Percentiles rank a stretch among this genome's conserved stretches.
Conservation (phyloP, 768 basidiomycete genomes). For the Pleurotus platypus region DNA sequence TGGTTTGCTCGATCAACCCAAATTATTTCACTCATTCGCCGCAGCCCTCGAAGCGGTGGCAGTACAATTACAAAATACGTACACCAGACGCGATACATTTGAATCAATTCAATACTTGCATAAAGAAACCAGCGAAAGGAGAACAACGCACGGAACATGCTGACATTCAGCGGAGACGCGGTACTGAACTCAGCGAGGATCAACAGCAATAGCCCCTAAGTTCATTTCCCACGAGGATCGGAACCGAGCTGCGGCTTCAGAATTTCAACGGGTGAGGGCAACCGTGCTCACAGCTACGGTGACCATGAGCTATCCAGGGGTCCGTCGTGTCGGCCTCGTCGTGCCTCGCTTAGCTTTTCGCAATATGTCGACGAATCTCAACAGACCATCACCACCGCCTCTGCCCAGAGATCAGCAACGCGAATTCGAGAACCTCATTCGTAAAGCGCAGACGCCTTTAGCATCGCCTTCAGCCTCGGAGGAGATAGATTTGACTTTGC, state of each 20-base stretch:
- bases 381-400: conserved; percentile 68
- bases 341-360: neutral
- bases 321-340: neutral
- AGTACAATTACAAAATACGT: neutral
- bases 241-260: too few species aligned
- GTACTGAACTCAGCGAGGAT: too few species aligned
- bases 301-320: neutral
- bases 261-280: too few species aligned
- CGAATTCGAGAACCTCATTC: conserved; percentile 83
- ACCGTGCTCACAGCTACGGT: too few species aligned
- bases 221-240: too few species aligned
- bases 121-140: too few species aligned
- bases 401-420: conserved; percentile 74
- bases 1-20: conserved; percentile 2
- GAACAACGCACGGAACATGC: too few species aligned
- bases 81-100: too few species aligned
- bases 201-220: too few species aligned
- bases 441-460: conserved; percentile 49
- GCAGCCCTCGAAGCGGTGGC: neutral
- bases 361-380: conserved; percentile 30
- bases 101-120: too few species aligned
- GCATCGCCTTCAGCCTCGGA: conserved; percentile 27
- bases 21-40: too few species aligned
- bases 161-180: too few species aligned
- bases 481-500: conserved; percentile 44